phyloP scores from a whole-genome alignment of 2,329 filamentous ascomycete species.

The Xylariaceae sp. region DNA sequence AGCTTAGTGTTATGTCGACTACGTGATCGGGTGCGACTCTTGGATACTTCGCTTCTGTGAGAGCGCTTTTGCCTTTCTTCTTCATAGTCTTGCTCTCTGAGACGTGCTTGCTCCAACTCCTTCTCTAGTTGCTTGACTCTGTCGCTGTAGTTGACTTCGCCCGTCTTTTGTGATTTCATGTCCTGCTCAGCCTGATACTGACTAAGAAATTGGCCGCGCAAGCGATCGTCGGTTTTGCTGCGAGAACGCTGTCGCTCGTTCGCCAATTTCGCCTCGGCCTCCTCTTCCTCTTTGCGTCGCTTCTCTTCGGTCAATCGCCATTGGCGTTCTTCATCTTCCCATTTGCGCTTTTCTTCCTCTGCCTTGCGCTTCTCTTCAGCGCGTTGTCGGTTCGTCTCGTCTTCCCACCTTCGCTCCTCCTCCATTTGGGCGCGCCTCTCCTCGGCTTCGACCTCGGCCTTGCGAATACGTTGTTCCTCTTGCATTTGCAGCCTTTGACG shows the following conservation, averaged over 20 bases:
- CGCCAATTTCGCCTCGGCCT: constrained; percentile 63
- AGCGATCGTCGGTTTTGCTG: constrained; percentile 58
- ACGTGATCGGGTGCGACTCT: constrained; percentile 38
- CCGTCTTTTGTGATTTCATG: constrained; percentile 34
- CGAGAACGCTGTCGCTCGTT: constrained; percentile 62
- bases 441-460: constrained; percentile 49
- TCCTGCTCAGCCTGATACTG: constrained; percentile 76
- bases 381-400: constrained; percentile 57
- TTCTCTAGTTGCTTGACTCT: constrained; percentile 78
- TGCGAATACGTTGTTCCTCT: constrained; percentile 46
- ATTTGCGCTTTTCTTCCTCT: constrained; percentile 66
- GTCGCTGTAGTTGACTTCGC: constrained; percentile 51
- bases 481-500: constrained; percentile 52
- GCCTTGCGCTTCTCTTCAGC: constrained; percentile 60
- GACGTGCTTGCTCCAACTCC: constrained; percentile 58
- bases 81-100: constrained; percentile 62
- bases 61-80: constrained; percentile 51
- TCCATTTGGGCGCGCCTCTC: constrained; percentile 58
- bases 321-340: constrained; percentile 71
- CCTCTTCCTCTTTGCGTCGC: constrained; percentile 67
- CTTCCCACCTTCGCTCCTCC: constrained; percentile 65
- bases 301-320: constrained; percentile 76
- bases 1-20: constrained; percentile 34
- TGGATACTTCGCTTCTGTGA: constrained; percentile 26
- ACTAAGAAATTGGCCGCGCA: constrained; percentile 80